Base-by-base conservation (phyloP, 345 rosid species). In the Eucalyptus regnans region DNA sequence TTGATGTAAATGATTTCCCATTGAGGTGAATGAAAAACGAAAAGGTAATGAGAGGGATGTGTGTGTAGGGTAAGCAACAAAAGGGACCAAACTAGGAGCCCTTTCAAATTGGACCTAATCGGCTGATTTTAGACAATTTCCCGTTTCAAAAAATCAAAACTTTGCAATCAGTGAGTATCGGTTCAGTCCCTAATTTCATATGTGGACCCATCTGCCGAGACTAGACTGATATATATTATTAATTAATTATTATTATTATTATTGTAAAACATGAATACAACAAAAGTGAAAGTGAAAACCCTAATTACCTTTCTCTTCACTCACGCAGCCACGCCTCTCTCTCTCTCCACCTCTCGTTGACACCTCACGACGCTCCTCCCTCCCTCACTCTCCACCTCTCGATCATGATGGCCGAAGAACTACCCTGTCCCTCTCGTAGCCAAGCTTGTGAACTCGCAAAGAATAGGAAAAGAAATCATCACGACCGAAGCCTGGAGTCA, bases 41-140 rank as follows among this genome's bases (percentile, higher is more conserved):
- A 3, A 3, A 62, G 31, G 1, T 7, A 12, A 29, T 1, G 68
- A 29, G 68, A 62, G 16, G 31, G 8, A 62, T 12, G 33, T 5
- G 33, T 5, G 12, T 20, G 58, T 18, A 56, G 6, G 29, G 12
- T 23, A 23, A 56, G 29, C 29, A 23, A 56, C 2, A 56, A 51
- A 52, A 18, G 2, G 58, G 12, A 56, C 29, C 29, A 4, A 56
- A 9, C 0, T 23, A 0, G 29, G 62, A 1, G 5, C 1, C 12
- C 9, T 9, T 23, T 56, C 12, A 22, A 56, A 56, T 0, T 0
- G 6, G 3, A 23, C 29, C 3, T 56, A 56, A 23, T 0, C 1
- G 1, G 7, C 3, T 56, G 6, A 9, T 9, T 56, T 56, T 56
- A 56, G 62, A 23, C 5, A 0, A 1, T 23, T 56, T 23, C 0